Conservation (phyloP, 1,139 yeast species). For the Blastobotrys persicus region DNA sequence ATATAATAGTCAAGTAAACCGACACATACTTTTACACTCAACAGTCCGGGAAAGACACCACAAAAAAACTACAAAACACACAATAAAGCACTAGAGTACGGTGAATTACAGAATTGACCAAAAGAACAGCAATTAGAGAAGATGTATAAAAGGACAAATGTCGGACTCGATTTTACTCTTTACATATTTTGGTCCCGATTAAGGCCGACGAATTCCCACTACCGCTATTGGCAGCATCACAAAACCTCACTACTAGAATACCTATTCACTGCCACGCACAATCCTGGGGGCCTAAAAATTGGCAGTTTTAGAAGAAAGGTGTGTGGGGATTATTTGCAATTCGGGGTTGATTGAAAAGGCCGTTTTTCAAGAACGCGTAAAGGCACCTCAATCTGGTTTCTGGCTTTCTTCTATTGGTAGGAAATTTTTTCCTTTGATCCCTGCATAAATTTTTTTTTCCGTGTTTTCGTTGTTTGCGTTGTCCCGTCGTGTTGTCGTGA, state of each 20-base stretch:
- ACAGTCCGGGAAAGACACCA: too few relatives aligned
- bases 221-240: too few relatives aligned
- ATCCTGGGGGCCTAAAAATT: neutral
- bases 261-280: neutral
- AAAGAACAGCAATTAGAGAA: neutral
- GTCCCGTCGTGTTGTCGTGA: neutral
- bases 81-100: too few relatives aligned
- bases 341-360: neutral
- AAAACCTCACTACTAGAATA: neutral
- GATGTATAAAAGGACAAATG: neutral
- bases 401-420: neutral
- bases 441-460: conserved; percentile 3
- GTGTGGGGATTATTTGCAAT: neutral
- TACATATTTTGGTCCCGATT: neutral
- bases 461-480: neutral
- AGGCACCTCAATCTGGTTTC: neutral
- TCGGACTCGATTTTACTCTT: neutral
- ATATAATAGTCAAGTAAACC: too few relatives aligned
- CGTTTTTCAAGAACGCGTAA: neutral
- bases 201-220: neutral
- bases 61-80: too few relatives aligned
- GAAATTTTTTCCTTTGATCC: conserved; percentile 1
- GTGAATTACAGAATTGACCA: neutral
- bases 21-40: too few relatives aligned
- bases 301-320: neutral